Evolutionary conservation across 768 basidiomycete genomes (phyloP).

Genomic region (Pleurotus salmoneostramineus): DNA sequence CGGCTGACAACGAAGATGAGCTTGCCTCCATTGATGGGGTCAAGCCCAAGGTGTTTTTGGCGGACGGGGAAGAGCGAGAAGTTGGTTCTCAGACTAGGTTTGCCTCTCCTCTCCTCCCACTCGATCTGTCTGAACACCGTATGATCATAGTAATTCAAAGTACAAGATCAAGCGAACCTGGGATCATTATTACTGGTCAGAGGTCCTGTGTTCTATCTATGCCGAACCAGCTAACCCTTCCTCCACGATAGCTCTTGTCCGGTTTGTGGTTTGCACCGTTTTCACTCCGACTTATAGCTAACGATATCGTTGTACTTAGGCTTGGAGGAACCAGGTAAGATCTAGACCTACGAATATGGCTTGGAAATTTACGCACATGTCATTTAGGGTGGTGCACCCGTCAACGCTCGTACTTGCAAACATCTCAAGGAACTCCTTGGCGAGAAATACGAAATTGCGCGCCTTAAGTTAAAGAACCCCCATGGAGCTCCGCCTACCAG

Average conservation of each 20-base stretch:
- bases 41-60: slow-evolving; percentile 41
- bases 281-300: neutral
- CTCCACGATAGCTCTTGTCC: slow-evolving; percentile 24
- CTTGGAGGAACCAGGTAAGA: slow-evolving; percentile 31
- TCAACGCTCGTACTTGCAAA: slow-evolving; percentile 36
- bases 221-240: neutral
- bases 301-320: slow-evolving; percentile 13
- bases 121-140: neutral
- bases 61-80: slow-evolving; percentile 45
- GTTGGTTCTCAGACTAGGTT: slow-evolving; percentile 38
- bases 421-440: slow-evolving; percentile 33
- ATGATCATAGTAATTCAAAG: slow-evolving; percentile 27
- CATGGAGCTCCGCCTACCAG: slow-evolving; percentile 17
- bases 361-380: neutral
- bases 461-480: slow-evolving; percentile 31
- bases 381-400: slow-evolving; percentile 24
- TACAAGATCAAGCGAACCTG: slow-evolving; percentile 38
- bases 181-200: slow-evolving; percentile 37
- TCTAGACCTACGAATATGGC: neutral
- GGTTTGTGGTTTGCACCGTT: slow-evolving; percentile 14
- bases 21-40: slow-evolving; percentile 49
- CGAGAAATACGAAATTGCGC: slow-evolving; percentile 32
- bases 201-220: neutral
- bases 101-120: neutral
- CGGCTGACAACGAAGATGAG: slow-evolving; percentile 30